Percentiles rank a stretch among this genome's conserved stretches.
These are phyloP conservation scores for Tulasnella sp. DNA, from an alignment of 768 basidiomycete species.

Conservation along the genomic window DNA sequence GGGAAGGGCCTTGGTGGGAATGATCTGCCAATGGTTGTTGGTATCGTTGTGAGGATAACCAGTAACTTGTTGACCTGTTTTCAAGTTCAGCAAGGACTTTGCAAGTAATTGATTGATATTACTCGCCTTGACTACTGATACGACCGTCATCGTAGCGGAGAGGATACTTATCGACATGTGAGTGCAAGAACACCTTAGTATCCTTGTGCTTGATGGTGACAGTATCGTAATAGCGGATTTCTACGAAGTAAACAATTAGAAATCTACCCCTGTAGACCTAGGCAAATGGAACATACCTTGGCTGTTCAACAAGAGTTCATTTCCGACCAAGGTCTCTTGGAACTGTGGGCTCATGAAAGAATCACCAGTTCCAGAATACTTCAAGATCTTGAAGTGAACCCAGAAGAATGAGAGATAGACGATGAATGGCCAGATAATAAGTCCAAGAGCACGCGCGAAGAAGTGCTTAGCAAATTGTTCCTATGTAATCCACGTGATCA, in stretches of 20 bases:
- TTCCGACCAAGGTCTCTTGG: constrained; percentile 88
- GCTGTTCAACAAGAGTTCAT: constrained; percentile 81
- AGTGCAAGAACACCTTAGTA: constrained; percentile 87
- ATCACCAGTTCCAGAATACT: constrained; percentile 82
- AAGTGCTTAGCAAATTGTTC: constrained; percentile 87
- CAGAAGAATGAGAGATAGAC: constrained; percentile 95
- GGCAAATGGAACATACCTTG: constrained; percentile 49
- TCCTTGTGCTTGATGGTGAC: constrained; percentile 83
- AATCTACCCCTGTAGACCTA: constrained; percentile 9
- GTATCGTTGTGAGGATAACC: constrained; percentile 88
- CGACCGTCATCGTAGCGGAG: constrained; percentile 91
- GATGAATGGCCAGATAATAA: constrained; percentile 79
- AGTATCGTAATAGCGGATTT: constrained; percentile 86
- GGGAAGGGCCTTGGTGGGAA: constrained; percentile 90
- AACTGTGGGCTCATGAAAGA: constrained; percentile 96
- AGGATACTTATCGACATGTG: constrained; percentile 83
- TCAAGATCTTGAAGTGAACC: constrained; percentile 82
- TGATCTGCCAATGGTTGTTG: constrained; percentile 92
- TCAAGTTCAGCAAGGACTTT: constrained; percentile 7
- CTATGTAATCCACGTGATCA: constrained; percentile 29
- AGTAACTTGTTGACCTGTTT: constrained; percentile 82
- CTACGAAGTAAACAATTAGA: constrained; percentile 31
- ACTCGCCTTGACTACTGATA: constrained; percentile 75
- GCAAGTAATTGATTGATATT: background rate
- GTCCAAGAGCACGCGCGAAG: constrained; percentile 62